phyloP scores from a whole-genome alignment of 176 grass and related monocot genomes.

The Triticum timopheevii region DNA sequence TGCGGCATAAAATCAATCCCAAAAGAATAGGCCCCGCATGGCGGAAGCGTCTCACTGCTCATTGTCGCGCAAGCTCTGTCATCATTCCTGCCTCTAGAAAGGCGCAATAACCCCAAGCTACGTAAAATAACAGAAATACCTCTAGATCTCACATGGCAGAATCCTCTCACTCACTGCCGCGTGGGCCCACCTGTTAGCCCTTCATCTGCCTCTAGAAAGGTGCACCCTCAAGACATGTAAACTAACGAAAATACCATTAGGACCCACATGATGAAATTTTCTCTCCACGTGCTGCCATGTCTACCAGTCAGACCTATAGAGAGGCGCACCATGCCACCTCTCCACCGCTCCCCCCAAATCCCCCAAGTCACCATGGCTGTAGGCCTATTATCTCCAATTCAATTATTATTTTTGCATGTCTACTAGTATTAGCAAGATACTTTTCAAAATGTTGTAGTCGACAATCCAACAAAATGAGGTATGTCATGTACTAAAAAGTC shows the following conservation, averaged over 20 bases:
- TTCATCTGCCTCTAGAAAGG: conserved; percentile 7
- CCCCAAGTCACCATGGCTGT: neutral
- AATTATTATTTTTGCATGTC: neutral
- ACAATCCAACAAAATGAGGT: neutral
- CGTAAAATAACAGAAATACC: neutral
- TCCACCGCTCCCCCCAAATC: neutral
- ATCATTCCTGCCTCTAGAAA: neutral
- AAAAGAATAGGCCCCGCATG: neutral
- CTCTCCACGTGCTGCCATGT: neutral
- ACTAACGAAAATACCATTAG: neutral
- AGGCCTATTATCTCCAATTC: neutral
- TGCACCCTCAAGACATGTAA: neutral
- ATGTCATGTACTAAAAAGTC: neutral
- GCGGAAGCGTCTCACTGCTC: neutral
- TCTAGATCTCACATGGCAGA: neutral
- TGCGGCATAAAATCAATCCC: neutral
- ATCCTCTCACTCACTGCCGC: neutral
- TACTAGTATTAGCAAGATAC: neutral
- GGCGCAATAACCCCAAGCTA: neutral
- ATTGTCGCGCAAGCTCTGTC: neutral
- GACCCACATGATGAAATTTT: neutral
- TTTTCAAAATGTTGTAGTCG: neutral
- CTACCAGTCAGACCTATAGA: neutral
- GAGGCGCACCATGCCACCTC: neutral
- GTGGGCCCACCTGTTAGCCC: neutral